Evolutionary conservation across 148 eudicot species (phyloP), one percentile per base, ranked within the genome.

Genomic region (Tetragonia tetragonoides): DNA sequence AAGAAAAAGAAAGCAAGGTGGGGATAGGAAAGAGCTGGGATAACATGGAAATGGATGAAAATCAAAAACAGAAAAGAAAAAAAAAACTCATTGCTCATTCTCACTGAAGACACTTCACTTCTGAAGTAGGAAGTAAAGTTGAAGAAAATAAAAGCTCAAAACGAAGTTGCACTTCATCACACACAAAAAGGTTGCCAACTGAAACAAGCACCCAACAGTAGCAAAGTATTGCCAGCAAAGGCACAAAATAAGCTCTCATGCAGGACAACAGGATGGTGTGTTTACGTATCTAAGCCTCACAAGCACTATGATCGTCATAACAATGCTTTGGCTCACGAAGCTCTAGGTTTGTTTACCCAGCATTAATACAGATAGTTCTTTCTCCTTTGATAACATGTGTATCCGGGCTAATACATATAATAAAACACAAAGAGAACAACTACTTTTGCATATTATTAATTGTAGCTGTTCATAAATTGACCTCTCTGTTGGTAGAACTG

Each of bases 241-340:
- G 40, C 44, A 42, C 56, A 74, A 21, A 21, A 15, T 18, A 42
- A 62, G 72, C 16, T 68, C 72, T 46, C 54, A 21, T 42, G 56
- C 56, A 68, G 17, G 56, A 11, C 34, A 68, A n/a, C 18, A 23
- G 5, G 17, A 46, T 42, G 54, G 44, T 46, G 46, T 12, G 4
- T 15, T 68, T 46, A 68, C 10, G 3, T 17, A 24, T n/a, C 3
- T 71, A 71, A 8, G 38, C 15, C 16, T 20, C 42, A 51, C 74
- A 71, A 8, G 38, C 74, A 71, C 39, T 39, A 71, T 57, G 28
- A 49, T 23, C n/a, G 17, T 28, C 61, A 71, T 23, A 71, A 71
- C n/a, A 7, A 71, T 28, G 21, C 21, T 23, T 14, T 17, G 51
- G 41, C 38, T 28, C 15, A 28, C 24, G 74, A 71, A 68, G 42